These are phyloP conservation scores for Podila horticola DNA, from an alignment of 192 early-diverging fungal species.

Conservation along the genomic window DNA sequence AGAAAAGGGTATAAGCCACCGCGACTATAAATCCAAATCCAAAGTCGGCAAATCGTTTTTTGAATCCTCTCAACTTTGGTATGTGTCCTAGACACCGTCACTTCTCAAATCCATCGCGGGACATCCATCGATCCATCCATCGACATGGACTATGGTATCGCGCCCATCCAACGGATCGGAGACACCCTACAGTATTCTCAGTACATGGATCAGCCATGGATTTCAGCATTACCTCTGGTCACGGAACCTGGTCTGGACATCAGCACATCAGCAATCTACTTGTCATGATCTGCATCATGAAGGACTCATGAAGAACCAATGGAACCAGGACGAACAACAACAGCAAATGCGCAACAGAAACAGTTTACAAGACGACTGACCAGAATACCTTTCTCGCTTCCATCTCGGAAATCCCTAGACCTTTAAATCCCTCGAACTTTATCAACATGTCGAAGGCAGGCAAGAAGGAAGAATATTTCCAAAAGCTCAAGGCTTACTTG, in stretches of 20 bases:
- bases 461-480: slow-evolving; percentile 98
- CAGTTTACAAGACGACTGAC: not conserved
- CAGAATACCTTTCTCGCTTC: not conserved
- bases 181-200: not conserved
- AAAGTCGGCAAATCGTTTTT: slow-evolving; percentile 39
- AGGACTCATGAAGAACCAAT: too few relatives aligned
- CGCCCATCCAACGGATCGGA: not conserved
- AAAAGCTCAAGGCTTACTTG: slow-evolving; percentile 89
- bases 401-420: slow-evolving; percentile 19
- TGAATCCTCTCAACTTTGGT: slow-evolving; percentile 55
- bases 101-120: not conserved
- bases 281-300: too few relatives aligned
- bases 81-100: slow-evolving; percentile 27
- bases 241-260: too few relatives aligned
- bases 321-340: not conserved
- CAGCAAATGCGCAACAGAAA: not conserved
- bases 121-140: slow-evolving; percentile 27
- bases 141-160: not conserved
- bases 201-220: too few relatives aligned
- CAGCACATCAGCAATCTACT: too few relatives aligned
- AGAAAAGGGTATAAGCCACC: not conserved
- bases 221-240: too few relatives aligned
- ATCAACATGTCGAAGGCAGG: slow-evolving; percentile 98
- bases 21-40: slow-evolving; percentile 6
- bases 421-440: slow-evolving; percentile 74